phyloP scores from a whole-genome alignment of 2,329 filamentous ascomycete species.

The Dissoconium aciculare region DNA sequence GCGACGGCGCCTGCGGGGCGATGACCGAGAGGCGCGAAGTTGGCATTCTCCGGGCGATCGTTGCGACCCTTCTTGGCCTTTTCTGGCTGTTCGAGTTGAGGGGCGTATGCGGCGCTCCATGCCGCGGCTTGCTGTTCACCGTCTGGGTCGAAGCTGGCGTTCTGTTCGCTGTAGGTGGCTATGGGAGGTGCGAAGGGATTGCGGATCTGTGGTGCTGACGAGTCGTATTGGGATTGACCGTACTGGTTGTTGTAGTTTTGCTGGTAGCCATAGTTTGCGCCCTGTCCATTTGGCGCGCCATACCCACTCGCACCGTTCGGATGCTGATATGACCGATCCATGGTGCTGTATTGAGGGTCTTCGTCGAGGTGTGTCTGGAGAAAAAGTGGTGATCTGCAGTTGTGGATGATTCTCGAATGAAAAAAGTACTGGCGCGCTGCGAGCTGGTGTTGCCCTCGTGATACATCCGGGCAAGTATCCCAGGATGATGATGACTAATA shows the following conservation, averaged over 20 bases:
- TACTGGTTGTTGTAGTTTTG: constrained; percentile 13
- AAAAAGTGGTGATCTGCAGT: too few species aligned
- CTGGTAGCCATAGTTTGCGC: constrained; percentile 32
- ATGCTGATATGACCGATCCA: too few species aligned
- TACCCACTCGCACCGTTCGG: too few species aligned
- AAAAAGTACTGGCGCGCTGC: too few species aligned
- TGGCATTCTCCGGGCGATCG: constrained; percentile 9
- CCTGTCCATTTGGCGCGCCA: constrained; percentile 10
- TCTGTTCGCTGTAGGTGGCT: constrained; percentile 16
- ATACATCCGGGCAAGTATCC: too few species aligned
- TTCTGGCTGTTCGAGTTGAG: constrained; percentile 10
- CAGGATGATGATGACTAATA: too few species aligned
- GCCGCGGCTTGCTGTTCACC: constrained; percentile 85
- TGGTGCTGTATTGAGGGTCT: too few species aligned
- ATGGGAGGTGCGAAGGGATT: constrained; percentile 58
- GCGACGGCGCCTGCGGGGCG: constrained; percentile 7
- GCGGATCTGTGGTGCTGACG: constrained; percentile 46
- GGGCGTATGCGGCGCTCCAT: constrained; percentile 54
- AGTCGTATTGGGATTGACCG: constrained; percentile 18
- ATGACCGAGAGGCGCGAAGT: constrained; percentile 10
- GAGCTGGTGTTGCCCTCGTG: too few species aligned
- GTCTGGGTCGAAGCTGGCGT: constrained; percentile 49
- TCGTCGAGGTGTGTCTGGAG: too few species aligned
- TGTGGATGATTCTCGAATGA: too few species aligned
- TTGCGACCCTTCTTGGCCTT: constrained; percentile 9